Base-by-base conservation (phyloP, 179 eudicot genomes). In the Spinacia oleracea region DNA sequence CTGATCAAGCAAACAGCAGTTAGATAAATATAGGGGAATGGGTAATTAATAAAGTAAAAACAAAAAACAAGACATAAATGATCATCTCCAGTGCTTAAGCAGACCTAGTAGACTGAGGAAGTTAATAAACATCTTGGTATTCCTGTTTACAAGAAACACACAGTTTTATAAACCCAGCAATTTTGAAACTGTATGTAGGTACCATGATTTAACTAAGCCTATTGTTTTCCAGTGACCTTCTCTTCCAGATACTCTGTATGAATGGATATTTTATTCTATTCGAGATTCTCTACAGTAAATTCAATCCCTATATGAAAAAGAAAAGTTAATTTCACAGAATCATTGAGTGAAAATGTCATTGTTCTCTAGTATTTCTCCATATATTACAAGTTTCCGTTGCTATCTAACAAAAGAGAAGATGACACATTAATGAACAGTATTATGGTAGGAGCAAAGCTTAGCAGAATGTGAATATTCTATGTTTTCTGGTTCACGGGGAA, bases 1-100 rank as follows among this genome's bases (percentile, higher is more conserved):
- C 98, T 93, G 91, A 65, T 50, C 65, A 82, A 59, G n/a, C 71
- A 38, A 73, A 23, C 20, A 16, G 42, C 68, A 56, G 27, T 73
- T 77, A 68, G 63, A 60, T 16, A 12, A 31, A 69, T 35, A 50
- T 51, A 46, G n/a, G 35, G 65, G 50, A 60, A 58, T 25, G 18
- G 14, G 48, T 34, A 58, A n/a, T 34, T 1, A 72, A 56, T 72
- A 56, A 58, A n/a, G 38, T 69, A 4, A 50, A 58, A 67, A 15
- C 6, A 4, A 38, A 56, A 11, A 16, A 77, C 43, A 32, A 31
- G 29, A 29, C 60, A 20, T 9, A 70, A 9, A 51, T 66, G 48
- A 69, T n/a, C 53, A 43, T 23, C 3, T 38, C n/a, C n/a, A 38
- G 50, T 42, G 16, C 5, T 32, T 29, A 38, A 42, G 3, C 11